A percentile compares a stretch with the other conserved stretches of the same genome.
Conservation (phyloP, 306 rosid genomes). For the Gastrolobium bilobum region DNA sequence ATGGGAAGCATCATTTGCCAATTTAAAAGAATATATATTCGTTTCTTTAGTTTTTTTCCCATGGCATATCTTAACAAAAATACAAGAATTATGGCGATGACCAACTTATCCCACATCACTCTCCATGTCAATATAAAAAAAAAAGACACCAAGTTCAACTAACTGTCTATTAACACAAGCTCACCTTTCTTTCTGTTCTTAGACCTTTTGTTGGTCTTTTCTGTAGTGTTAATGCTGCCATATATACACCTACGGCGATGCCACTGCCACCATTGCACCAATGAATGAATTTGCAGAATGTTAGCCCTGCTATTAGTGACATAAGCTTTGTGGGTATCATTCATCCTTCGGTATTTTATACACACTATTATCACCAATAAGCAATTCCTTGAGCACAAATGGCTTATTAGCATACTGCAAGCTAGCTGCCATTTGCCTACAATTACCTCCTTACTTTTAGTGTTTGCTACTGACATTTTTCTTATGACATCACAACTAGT, state of each 20-base stretch:
- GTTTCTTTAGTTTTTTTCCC: background rate
- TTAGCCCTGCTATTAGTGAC: background rate
- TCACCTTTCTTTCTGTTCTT: background rate
- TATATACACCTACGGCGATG: conserved; percentile 1
- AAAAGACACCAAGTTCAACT: background rate
- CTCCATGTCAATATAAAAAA: background rate
- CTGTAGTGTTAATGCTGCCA: background rate
- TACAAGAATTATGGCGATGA: background rate
- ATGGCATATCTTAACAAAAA: background rate
- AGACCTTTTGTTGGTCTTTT: background rate
- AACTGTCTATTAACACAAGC: background rate
- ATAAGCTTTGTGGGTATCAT: background rate
- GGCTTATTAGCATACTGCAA: background rate
- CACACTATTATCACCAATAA: background rate
- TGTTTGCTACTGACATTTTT: background rate
- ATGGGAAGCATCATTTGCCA: too few species aligned
- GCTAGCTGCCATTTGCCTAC: background rate
- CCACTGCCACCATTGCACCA: background rate
- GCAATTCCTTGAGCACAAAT: conserved; percentile 26
- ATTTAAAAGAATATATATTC: too few species aligned
- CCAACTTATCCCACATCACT: background rate
- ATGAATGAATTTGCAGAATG: conserved; percentile 8
- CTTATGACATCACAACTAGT: background rate
- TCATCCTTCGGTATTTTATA: background rate
- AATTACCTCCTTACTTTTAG: background rate